Conservation (phyloP, 2,329 filamentous ascomycete species). For the Pseudocercospora fijiensis region DNA sequence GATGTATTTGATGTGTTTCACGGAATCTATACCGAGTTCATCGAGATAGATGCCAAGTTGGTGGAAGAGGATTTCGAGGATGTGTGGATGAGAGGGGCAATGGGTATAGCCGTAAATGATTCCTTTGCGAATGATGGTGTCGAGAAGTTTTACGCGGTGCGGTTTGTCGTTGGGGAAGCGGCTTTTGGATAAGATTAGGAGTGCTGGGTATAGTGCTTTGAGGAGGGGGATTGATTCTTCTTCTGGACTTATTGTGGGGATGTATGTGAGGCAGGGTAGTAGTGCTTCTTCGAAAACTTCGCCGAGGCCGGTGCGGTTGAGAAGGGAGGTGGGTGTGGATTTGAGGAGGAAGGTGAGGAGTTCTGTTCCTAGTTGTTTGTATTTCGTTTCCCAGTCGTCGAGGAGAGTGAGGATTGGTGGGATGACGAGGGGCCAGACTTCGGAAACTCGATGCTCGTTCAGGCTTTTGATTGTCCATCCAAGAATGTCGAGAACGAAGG, state of each 20-base stretch:
- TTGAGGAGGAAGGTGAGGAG: conserved; percentile 57
- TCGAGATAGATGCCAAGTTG: conserved; percentile 53
- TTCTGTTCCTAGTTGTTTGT: conserved; percentile 58
- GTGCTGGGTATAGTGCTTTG: conserved; percentile 62
- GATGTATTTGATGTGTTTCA: conserved; percentile 69
- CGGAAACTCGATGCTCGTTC: conserved; percentile 52
- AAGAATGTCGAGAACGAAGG: conserved; percentile 57
- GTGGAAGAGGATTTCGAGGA: conserved; percentile 58
- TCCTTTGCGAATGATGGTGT: conserved; percentile 45
- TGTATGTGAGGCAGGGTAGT: conserved; percentile 69
- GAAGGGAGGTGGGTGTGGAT: conserved; percentile 53
- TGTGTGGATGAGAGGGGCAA: conserved; percentile 56
- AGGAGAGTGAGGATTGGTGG: conserved; percentile 68
- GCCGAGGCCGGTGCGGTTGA: conserved; percentile 64
- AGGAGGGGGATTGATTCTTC: conserved; percentile 67
- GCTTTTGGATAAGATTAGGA: conserved; percentile 58
- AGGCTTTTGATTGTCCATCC: conserved; percentile 59
- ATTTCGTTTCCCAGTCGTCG: conserved; percentile 59
- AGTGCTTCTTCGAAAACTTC: conserved; percentile 68
- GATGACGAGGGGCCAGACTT: conserved; percentile 66
- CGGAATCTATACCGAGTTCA: conserved; percentile 60
- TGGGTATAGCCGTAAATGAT: conserved; percentile 53
- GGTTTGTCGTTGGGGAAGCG: conserved; percentile 36
- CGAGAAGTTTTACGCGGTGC: conserved; percentile 43
- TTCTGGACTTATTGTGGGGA: conserved; percentile 75